A percentile compares a stretch with the other conserved stretches of the same genome.
These are phyloP conservation scores for Cryptosporidium ubiquitum DNA, from an alignment of 169 alveolate genomes.

Conservation along the genomic window DNA sequence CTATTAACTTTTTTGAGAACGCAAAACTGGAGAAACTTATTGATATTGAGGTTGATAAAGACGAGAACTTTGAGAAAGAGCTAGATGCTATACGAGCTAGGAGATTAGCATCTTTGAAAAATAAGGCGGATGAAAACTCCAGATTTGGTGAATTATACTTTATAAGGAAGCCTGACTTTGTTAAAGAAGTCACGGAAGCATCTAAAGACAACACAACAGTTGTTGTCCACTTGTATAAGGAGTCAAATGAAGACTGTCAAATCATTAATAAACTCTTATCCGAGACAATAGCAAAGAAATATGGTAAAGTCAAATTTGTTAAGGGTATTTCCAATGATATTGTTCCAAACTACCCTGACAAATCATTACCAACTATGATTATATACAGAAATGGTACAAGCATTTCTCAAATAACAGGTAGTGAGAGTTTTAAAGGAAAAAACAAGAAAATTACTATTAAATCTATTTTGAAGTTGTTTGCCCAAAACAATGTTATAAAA, in stretches of 20 bases:
- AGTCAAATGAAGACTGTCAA: constrained; percentile 77
- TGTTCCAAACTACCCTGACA: constrained; percentile 82
- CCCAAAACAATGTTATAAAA: constrained; percentile 10
- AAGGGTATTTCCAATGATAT: constrained; percentile 79
- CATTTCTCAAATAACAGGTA: constrained; percentile 78
- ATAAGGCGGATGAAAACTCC: constrained; percentile 58
- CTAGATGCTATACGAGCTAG: constrained; percentile 34
- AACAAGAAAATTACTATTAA: constrained; percentile 2
- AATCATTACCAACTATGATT: constrained; percentile 80
- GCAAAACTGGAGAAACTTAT: constrained; percentile 71
- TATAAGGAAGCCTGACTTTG: constrained; percentile 76
- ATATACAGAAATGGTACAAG: constrained; percentile 82
- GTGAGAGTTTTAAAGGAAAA: constrained; percentile 50
- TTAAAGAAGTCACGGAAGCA: constrained; percentile 77
- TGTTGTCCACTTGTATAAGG: constrained; percentile 79
- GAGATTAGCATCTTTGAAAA: constrained; percentile 69
- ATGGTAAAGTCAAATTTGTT: constrained; percentile 81
- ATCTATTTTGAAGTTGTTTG: constrained; percentile 24
- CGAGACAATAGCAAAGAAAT: constrained; percentile 73
- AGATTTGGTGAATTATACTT: constrained; percentile 76
- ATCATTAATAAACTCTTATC: constrained; percentile 72
- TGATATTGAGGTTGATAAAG: constrained; percentile 62
- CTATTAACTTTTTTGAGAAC: constrained; percentile 64
- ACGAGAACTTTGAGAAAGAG: constrained; percentile 73
- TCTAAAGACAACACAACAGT: constrained; percentile 78